Conservation (phyloP, 2,329 filamentous ascomycete species). For the Penicillium italicum region DNA sequence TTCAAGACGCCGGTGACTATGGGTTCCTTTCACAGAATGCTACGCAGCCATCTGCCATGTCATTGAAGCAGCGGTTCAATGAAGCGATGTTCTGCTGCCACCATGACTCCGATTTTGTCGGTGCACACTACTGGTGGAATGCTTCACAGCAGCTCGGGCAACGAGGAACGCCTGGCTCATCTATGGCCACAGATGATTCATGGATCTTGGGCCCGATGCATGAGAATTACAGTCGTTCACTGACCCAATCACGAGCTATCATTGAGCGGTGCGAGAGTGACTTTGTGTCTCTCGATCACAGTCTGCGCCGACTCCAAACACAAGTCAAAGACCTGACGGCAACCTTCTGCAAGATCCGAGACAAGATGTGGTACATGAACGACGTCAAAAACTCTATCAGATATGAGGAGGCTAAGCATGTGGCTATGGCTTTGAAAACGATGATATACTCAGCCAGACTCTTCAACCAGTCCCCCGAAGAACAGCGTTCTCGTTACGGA, state of each 20-base stretch:
- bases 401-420: constrained; percentile 82
- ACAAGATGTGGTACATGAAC: constrained; percentile 99
- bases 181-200: constrained; percentile 58
- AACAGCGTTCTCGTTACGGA: constrained; percentile 39
- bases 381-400: constrained; percentile 86
- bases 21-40: constrained; percentile 4
- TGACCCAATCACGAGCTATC: constrained; percentile 31
- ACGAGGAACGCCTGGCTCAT: constrained; percentile 54
- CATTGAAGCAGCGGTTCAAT: constrained; percentile 47
- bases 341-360: constrained; percentile 69
- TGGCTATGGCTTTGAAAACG: constrained; percentile 81
- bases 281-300: constrained; percentile 77
- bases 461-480: constrained; percentile 26
- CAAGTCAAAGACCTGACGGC: constrained; percentile 72
- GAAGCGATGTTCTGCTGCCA: constrained; percentile 73
- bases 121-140: constrained; percentile 80
- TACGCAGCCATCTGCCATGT: constrained; percentile 11
- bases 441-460: constrained; percentile 63
- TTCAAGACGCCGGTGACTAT: constrained; percentile 55
- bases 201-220: constrained; percentile 70
- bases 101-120: constrained; percentile 75
- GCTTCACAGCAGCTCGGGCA: constrained; percentile 69
- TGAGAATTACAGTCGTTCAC: constrained; percentile 48
- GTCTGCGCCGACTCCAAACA: constrained; percentile 71
- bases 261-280: constrained; percentile 39